Evolutionary conservation across 352 stramenopile genomes (phyloP).

Genomic region (Nothophytophthora sp.): DNA sequence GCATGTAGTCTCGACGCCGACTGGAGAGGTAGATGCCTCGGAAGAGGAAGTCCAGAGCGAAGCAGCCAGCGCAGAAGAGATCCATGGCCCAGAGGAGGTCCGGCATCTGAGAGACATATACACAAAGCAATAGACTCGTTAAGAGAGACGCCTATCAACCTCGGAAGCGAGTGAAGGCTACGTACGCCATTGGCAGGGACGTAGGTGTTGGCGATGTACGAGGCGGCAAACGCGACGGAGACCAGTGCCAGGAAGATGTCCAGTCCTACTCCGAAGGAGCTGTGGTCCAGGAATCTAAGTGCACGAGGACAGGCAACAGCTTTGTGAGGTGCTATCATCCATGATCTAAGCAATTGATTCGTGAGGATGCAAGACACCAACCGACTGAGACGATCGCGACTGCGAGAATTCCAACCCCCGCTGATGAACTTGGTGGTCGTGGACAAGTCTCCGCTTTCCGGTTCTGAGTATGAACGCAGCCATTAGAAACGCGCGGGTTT

Average conservation of each 20-base stretch:
- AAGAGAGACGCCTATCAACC: background rate
- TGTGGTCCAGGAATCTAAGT: conserved; percentile 32
- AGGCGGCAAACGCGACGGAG: conserved; percentile 53
- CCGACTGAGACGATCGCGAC: conserved; percentile 33
- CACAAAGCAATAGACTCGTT: background rate
- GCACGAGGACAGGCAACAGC: too few relatives aligned
- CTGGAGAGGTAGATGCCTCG: conserved; percentile 71
- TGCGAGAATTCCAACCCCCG: conserved; percentile 16
- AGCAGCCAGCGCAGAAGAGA: conserved; percentile 59
- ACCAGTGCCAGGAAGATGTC: conserved; percentile 30
- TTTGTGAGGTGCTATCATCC: too few relatives aligned
- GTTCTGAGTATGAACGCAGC: conserved; percentile 7
- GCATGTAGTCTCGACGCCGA: conserved; percentile 62
- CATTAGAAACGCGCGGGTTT: background rate
- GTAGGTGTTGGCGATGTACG: conserved; percentile 83
- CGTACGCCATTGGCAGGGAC: conserved; percentile 49
- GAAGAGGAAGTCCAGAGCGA: conserved; percentile 70
- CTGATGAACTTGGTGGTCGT: conserved; percentile 24
- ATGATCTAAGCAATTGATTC: background rate
- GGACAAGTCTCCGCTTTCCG: conserved; percentile 24
- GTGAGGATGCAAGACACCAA: background rate
- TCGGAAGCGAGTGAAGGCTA: background rate
- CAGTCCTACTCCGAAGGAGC: conserved; percentile 23
- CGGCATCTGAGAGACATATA: conserved; percentile 40
- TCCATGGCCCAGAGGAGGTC: conserved; percentile 62